Evolutionary conservation across 176 grass and related monocot species (phyloP).

Genomic region (Zoysia pacifica): DNA sequence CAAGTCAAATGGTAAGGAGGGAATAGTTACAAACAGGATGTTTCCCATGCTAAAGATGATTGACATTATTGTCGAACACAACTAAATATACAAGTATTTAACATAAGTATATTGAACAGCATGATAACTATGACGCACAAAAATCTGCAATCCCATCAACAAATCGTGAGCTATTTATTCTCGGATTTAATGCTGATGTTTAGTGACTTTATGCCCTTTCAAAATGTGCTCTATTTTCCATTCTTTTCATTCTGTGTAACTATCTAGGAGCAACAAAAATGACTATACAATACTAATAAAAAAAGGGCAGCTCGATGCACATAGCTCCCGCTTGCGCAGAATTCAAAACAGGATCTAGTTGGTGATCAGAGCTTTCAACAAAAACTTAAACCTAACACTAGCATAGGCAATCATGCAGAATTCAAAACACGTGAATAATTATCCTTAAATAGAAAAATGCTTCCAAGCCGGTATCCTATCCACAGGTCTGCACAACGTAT

Average conservation of each 20-base stretch:
- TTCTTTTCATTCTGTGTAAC: not conserved
- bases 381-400: not conserved
- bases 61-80: not conserved
- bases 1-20: no score
- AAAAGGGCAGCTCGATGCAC: no score
- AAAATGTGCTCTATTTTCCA: not conserved
- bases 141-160: not conserved
- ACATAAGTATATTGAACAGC: not conserved
- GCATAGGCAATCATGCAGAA: not conserved
- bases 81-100: not conserved
- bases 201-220: not conserved
- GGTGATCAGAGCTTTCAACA: not conserved
- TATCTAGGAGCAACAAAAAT: not conserved
- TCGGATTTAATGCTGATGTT: not conserved
- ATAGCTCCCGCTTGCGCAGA: no score
- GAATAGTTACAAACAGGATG: not conserved
- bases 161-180: not conserved
- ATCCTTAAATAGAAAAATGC: not conserved
- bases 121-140: not conserved
- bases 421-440: not conserved
- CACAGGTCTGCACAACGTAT: not conserved
- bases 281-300: no score
- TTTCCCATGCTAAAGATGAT: slow-evolving; percentile 7
- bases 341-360: not conserved
- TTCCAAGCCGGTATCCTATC: not conserved